phyloP scores from a whole-genome alignment of 257 asterid genomes.

The Ilex aquifolium region DNA sequence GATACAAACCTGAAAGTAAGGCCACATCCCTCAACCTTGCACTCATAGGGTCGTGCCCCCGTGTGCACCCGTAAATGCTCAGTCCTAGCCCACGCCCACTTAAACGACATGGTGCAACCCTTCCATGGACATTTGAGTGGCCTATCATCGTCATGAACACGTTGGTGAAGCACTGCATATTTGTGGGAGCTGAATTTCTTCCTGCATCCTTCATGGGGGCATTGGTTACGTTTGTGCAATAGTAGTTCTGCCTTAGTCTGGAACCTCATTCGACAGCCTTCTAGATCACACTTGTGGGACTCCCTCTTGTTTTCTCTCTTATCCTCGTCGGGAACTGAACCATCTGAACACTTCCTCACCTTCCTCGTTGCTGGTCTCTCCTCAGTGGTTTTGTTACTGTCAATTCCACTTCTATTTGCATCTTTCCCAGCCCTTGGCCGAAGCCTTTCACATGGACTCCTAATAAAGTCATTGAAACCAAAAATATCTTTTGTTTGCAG shows the following conservation, averaged over 20 bases:
- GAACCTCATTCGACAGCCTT: conserved; percentile 67
- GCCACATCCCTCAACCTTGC: conserved; percentile 74
- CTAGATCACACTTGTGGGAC: conserved; percentile 49
- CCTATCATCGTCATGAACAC: conserved; percentile 76
- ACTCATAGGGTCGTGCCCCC: conserved; percentile 70
- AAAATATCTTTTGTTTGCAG: conserved; percentile 21
- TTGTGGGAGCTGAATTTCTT: conserved; percentile 80
- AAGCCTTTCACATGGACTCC: conserved; percentile 93
- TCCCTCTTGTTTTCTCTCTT: conserved; percentile 33
- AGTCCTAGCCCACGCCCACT: conserved; percentile 98
- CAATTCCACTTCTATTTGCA: conserved; percentile 15
- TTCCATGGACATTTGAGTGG: conserved; percentile 87
- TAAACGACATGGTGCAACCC: conserved; percentile 79
- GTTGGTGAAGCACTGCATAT: conserved; percentile 59
- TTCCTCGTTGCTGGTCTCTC: conserved; percentile 19
- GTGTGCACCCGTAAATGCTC: conserved; percentile 87
- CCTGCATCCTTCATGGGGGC: conserved; percentile 71
- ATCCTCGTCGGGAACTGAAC: conserved; percentile 14
- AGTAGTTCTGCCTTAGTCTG: conserved; percentile 57
- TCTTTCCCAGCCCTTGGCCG: conserved; percentile 53
- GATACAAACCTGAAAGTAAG: conserved; percentile 86
- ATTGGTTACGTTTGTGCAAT: conserved; percentile 57
- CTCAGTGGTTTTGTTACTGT: conserved; percentile 16
- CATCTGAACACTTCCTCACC: conserved; percentile 19
- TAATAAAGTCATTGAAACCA: conserved; percentile 34